These are phyloP conservation scores for Clitopilus passeckerianus DNA, from an alignment of 768 basidiomycete genomes.

Conservation along the genomic window DNA sequence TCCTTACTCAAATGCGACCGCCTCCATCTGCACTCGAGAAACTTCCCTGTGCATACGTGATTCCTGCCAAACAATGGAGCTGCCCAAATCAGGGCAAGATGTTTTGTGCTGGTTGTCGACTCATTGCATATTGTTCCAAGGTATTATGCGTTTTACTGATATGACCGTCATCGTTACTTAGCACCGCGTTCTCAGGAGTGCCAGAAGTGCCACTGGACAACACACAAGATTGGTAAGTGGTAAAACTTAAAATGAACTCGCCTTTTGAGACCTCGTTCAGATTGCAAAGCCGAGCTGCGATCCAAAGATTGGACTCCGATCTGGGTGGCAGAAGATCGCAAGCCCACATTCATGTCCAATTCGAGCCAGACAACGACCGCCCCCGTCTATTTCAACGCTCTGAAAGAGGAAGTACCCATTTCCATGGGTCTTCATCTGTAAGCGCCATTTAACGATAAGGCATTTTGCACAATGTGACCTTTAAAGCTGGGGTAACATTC, in stretches of 20 bases:
- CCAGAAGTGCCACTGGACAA: not conserved
- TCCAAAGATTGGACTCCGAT: not conserved
- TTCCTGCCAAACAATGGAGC: not conserved
- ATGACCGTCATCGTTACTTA: not conserved
- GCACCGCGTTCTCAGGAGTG: not conserved
- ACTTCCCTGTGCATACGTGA: not conserved
- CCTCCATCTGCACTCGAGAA: not conserved
- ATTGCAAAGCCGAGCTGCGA: not conserved
- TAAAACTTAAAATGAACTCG: not conserved
- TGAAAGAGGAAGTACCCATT: not conserved
- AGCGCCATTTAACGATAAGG: not conserved
- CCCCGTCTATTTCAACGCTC: not conserved
- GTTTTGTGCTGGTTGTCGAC: not conserved
- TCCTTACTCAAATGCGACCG: not conserved
- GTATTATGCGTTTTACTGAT: not conserved
- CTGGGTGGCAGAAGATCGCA: not conserved
- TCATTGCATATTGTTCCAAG: not conserved
- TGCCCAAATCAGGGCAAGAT: not conserved
- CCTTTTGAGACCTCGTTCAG: not conserved
- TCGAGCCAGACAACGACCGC: not conserved
- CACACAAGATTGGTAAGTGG: not conserved
- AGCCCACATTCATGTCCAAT: not conserved
- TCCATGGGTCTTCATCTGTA: not conserved
- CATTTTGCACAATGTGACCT: not conserved
- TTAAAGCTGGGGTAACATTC: not conserved